Base-by-base conservation (phyloP, 2,329 filamentous ascomycete genomes). In the Colletotrichum aenigma region DNA sequence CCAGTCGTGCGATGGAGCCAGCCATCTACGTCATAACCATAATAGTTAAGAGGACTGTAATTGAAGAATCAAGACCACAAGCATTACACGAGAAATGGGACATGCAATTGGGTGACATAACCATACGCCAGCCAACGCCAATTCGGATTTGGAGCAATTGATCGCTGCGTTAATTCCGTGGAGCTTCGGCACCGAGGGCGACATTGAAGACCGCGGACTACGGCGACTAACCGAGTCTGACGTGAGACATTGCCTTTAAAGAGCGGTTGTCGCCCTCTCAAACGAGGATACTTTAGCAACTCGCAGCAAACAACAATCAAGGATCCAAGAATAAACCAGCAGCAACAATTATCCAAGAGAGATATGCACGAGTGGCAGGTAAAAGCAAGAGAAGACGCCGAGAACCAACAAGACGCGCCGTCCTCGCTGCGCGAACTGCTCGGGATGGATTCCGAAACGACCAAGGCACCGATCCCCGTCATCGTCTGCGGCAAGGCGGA, bases 401-500 rank as follows among this genome's bases (percentile, higher is more conserved):
- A 21, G 9, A 13, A 68, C 32, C 64, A 58, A 38, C 13, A 8
- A n/a, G 43, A 72, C 32, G 18, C 34, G 6, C 36, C 55, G 21
- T 62, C 67, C 13, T 70, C 67, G 2, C 55, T 62, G 24, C 67
- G 52, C 43, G 69, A 65, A 18, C 12, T 24, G 10, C 43, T 65
- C 21, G 26, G 32, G 6, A 32, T 58, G 58, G 58, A 55, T 16
- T 52, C 62, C n/a, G 28, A 56, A 30, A 16, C 26, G 10, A 38
- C 12, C 4, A 52, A 15, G 13, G 10, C 18, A 10, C 30, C 64
- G 26, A 71, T 77, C 7, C 80, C 80, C 3, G 70, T 81, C 38
- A 75, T 79, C n/a, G 32, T 81, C 28, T 81, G 79, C 43, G 80
- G 80, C 12, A 77, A 79, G 66, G 77, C 73, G 4, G 80, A 81